phyloP scores from a whole-genome alignment of 2,329 filamentous ascomycete genomes.

The Exophiala bonariae region DNA sequence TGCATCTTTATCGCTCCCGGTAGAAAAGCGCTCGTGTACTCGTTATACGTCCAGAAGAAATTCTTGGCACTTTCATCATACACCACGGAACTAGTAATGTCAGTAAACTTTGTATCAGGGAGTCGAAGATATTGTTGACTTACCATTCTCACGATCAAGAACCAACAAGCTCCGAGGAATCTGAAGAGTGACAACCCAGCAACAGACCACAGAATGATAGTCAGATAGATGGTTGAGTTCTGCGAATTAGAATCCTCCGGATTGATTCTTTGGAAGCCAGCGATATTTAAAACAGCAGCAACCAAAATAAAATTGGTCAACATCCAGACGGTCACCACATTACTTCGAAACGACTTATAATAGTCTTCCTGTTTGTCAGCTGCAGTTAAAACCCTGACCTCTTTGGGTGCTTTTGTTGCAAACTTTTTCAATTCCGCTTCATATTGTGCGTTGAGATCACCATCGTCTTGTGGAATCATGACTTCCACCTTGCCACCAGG shows the following conservation, averaged over 20 bases:
- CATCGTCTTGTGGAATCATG: slow-evolving; percentile 80
- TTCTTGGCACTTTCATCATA: slow-evolving; percentile 26
- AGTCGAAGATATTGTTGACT: slow-evolving; percentile 39
- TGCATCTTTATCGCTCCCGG: neutral
- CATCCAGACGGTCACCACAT: slow-evolving; percentile 94
- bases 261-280: slow-evolving; percentile 70
- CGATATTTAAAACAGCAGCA: slow-evolving; percentile 82
- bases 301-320: slow-evolving; percentile 89
- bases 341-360: slow-evolving; percentile 91
- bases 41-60: slow-evolving; percentile 1
- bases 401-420: slow-evolving; percentile 69
- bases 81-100: slow-evolving; percentile 51
- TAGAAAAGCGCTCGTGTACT: slow-evolving; percentile 4
- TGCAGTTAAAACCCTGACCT: slow-evolving; percentile 52
- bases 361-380: slow-evolving; percentile 93
- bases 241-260: slow-evolving; percentile 43
- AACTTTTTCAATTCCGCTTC: slow-evolving; percentile 79
- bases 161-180: slow-evolving; percentile 87
- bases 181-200: slow-evolving; percentile 81
- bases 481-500: slow-evolving; percentile 95
- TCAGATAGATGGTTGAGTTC: slow-evolving; percentile 76
- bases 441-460: slow-evolving; percentile 93
- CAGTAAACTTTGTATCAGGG: neutral
- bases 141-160: slow-evolving; percentile 85
- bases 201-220: slow-evolving; percentile 84